phyloP scores from a whole-genome alignment of 1,284 basidiomycete species.

The Cutaneotrichosporon sp. region DNA sequence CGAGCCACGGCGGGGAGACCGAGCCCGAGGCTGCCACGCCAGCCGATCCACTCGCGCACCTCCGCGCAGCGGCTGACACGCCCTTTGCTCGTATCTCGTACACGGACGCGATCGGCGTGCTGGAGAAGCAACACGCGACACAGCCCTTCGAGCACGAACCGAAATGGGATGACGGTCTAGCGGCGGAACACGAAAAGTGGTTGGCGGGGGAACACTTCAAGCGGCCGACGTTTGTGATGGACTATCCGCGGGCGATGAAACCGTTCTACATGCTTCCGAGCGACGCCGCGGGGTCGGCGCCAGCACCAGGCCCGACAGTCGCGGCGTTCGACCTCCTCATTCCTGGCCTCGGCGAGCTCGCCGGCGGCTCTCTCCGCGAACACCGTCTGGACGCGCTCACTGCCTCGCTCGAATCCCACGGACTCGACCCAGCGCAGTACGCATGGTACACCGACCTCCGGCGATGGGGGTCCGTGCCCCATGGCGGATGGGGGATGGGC shows the following conservation, averaged over 20 bases:
- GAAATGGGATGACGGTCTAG: slow-evolving; percentile 65
- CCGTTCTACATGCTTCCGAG: slow-evolving; percentile 89
- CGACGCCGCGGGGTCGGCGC: slow-evolving; percentile 1
- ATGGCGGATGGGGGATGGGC: slow-evolving; percentile 89
- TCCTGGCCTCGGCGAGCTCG: slow-evolving; percentile 81
- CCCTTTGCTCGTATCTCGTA: slow-evolving; percentile 65
- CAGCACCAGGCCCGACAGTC: slow-evolving; percentile 54
- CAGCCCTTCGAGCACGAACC: slow-evolving; percentile 58
- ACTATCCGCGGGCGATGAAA: slow-evolving; percentile 78
- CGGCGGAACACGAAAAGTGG: slow-evolving; percentile 89
- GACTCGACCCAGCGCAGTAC: slow-evolving; percentile 58
- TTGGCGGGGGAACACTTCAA: slow-evolving; percentile 58
- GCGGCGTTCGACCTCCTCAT: slow-evolving; percentile 93
- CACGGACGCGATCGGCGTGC: slow-evolving; percentile 63
- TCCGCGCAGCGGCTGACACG: slow-evolving; percentile 19
- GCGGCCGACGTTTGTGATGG: slow-evolving; percentile 83
- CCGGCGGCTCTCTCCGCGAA: slow-evolving; percentile 85
- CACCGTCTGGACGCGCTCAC: slow-evolving; percentile 62
- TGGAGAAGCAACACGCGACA: slow-evolving; percentile 51
- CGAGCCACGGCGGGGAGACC: background rate
- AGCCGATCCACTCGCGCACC: slow-evolving; percentile 19
- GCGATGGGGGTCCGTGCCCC: slow-evolving; percentile 70
- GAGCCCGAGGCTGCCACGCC: too few relatives aligned
- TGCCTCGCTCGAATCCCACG: slow-evolving; percentile 54
- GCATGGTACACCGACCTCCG: slow-evolving; percentile 81